phyloP scores from a whole-genome alignment of 345 rosid species.

The Eucalyptus coolabah region DNA sequence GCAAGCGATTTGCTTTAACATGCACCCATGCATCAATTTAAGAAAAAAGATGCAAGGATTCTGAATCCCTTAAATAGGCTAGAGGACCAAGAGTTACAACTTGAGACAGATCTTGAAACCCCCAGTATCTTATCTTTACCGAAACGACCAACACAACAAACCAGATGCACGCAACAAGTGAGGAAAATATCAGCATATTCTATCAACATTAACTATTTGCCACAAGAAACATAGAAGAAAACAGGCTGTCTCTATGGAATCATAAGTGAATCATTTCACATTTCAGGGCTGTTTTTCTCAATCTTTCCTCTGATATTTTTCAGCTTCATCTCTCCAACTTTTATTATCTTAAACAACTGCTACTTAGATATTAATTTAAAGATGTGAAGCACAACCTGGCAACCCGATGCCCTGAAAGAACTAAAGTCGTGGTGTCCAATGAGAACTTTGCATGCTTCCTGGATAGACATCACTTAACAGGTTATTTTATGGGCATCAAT shows the following conservation, averaged over 20 bases:
- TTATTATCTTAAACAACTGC: neutral
- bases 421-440: slow-evolving; percentile 86
- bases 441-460: slow-evolving; percentile 94
- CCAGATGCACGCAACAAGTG: neutral
- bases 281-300: neutral
- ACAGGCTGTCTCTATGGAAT: neutral
- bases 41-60: neutral
- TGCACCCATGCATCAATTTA: neutral
- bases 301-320: neutral
- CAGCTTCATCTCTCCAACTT: neutral
- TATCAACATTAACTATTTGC: neutral
- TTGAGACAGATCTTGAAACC: neutral
- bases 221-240: neutral
- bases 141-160: neutral
- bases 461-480: slow-evolving; percentile 3
- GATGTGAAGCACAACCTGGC: slow-evolving; percentile 44
- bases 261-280: neutral
- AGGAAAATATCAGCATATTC: neutral
- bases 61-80: neutral
- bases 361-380: neutral
- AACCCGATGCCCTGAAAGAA: slow-evolving; percentile 91
- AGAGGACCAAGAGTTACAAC: neutral
- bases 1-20: neutral
- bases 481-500: neutral
- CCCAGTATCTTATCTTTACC: neutral